Evolutionary conservation across 176 grass and related monocot genomes (phyloP), one percentile per base, ranked within the genome.

Genomic region (Raddia guianensis): DNA sequence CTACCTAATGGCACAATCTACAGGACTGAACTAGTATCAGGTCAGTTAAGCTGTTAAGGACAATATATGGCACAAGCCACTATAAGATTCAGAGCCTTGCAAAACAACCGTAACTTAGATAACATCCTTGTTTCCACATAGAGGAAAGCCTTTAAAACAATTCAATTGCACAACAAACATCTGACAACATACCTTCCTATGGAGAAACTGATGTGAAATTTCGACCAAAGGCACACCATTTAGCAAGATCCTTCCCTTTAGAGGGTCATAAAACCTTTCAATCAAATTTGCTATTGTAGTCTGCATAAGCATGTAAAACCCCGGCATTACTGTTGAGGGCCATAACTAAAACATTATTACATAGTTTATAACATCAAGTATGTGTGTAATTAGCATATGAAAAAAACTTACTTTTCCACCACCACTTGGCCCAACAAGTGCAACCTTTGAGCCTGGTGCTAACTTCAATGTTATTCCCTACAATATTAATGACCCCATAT

Each of bases 261-360:
- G 85, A 81, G 96, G 96, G 78, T 98, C 96, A 87, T 98, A 98
- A 81, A 98, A 98, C 51, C 96, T 77, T 85, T 95, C 92, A 66
- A 98, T 98, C 83, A 98, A 85, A 94, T 98, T 98, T 77, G 96
- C 96, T 91, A 98, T 95, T 5, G 96, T 98, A 7, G 92, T 98
- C 96, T 98, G 90, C 74, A 93, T 7, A 14, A 83, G 59, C 43
- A 86, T 71, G 66, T 18, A 80, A 76, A 78, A 73, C 79, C 3
- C 15, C n/a, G 15, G 59, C 34, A 72, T 68, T 77, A 65, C 9
- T 77, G 72, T 7, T 45, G 33, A 54, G 52, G 67, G 20, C 5
- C 8, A 1, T 78, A 86, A n/a, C 8, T 72, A 47, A 49, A 71
- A 35, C 66, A 66, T 32, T 60, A 44, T 73, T 66, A 50, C 32